Evolutionary conservation across 768 basidiomycete genomes (phyloP).

Genomic region (Psilocybe azurescens): DNA sequence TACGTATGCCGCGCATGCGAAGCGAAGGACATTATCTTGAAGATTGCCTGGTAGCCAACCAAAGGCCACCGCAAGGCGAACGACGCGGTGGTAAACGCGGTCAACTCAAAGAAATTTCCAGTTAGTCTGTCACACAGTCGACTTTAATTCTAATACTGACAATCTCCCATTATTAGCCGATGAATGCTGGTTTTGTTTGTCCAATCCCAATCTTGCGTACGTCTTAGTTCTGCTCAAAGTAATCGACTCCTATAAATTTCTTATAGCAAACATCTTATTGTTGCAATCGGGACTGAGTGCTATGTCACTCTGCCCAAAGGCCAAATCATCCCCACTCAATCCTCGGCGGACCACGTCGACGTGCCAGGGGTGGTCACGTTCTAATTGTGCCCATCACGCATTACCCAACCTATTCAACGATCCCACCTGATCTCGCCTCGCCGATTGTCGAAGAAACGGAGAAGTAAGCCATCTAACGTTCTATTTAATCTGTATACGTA

Average conservation of each 20-base stretch:
- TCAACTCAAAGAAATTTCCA: slow-evolving; percentile 79
- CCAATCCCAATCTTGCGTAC: slow-evolving; percentile 89
- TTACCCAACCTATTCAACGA: slow-evolving; percentile 84
- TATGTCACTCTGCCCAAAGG: slow-evolving; percentile 98
- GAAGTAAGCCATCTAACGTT: slow-evolving; percentile 45
- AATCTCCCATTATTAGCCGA: slow-evolving; percentile 57
- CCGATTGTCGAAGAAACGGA: slow-evolving; percentile 85
- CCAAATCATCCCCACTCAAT: slow-evolving; percentile 86
- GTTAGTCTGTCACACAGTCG: slow-evolving; percentile 49
- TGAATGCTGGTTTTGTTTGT: slow-evolving; percentile 98
- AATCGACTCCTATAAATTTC: slow-evolving; percentile 11
- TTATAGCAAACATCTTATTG: slow-evolving; percentile 90
- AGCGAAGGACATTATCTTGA: slow-evolving; percentile 86
- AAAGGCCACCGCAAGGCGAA: slow-evolving; percentile 42
- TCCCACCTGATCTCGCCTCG: slow-evolving; percentile 76
- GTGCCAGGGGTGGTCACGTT: slow-evolving; percentile 98
- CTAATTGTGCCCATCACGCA: slow-evolving; percentile 94
- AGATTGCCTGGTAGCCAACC: slow-evolving; percentile 81
- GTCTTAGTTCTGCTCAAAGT: slow-evolving; percentile 31
- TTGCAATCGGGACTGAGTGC: slow-evolving; percentile 91
- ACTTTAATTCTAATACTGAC: slow-evolving; percentile 6
- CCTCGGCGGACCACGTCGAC: slow-evolving; percentile 46
- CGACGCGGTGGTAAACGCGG: slow-evolving; percentile 52
- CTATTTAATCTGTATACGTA: neutral
- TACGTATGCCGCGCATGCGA: slow-evolving; percentile 92